Evolutionary conservation across 192 early-diverging fungal species (phyloP), one percentile per base, ranked within the genome.

Genomic region (Backusella morwellensis): DNA sequence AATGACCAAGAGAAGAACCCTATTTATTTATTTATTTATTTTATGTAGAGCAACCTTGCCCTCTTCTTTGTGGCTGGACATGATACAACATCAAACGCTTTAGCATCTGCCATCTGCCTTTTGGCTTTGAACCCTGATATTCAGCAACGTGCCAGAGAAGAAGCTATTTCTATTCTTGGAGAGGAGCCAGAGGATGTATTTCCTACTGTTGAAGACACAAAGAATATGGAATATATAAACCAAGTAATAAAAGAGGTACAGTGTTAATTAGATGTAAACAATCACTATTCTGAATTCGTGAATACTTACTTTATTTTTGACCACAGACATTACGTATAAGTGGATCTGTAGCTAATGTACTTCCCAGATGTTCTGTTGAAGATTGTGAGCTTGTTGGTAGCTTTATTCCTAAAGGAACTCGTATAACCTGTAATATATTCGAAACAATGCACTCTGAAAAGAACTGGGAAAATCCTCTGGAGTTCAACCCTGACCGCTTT

Each of bases 81-180:
- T 19, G 80, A 81, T 21, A 81, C 80, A 4, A 81, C 80, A 17
- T 59, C 80, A 15, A 77, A 81, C 70, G 67, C 78, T 32, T 19
- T 80, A 35, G 38, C 74, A 21, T 80, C 50, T 21, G 35, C 56
- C 19, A 15, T 80, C 8, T 80, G 75, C 26, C 50, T 52, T 67
- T 36, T 80, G 32, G 74, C 68, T 35, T 14, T 38, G 9, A 32
- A 80, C 36, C 63, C 66, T 36, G 68, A 81, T 29, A 34, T 73
- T 14, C 76, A 81, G 68, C 32, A 68, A 4, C 73, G 68, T n/a
- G 80, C 80, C 23, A 44, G 80, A 17, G 40, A 81, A 3, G 80
- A 81, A 71, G 73, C 59, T 1, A n/a, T 81, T 14, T 23, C 42
- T 42, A 35, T 81, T 8, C 44, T 81, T 17, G 80, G 80, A 14